Conservation (phyloP, 2,329 filamentous ascomycete genomes). For the Claviceps sp. region DNA sequence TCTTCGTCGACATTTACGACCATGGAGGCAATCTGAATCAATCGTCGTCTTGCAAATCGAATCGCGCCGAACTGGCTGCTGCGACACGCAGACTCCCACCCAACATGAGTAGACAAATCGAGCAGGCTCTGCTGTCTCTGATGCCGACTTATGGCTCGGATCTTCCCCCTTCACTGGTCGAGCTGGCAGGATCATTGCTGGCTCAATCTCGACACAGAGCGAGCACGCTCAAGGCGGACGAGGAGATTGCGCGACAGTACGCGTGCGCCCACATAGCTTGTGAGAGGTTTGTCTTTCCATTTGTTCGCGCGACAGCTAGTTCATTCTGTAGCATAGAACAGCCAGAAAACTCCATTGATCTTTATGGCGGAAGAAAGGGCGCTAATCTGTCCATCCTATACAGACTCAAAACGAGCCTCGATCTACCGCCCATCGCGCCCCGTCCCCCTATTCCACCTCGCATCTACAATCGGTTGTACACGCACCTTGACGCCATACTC, state of each 20-base stretch:
- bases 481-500: conserved; percentile 64
- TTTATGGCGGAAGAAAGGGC: not conserved
- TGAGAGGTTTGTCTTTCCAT: conserved; percentile 43
- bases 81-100: not conserved
- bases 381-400: not conserved
- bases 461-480: conserved; percentile 73
- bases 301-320: not conserved
- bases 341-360: too few species aligned
- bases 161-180: conserved; percentile 55
- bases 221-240: conserved; percentile 65
- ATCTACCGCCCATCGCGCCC: conserved; percentile 64
- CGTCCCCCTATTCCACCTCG: conserved; percentile 66
- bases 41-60: not conserved
- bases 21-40: too few species aligned
- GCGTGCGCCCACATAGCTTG: conserved; percentile 84
- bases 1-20: too few species aligned
- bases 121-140: conserved; percentile 59
- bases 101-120: conserved; percentile 59
- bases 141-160: conserved; percentile 58
- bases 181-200: conserved; percentile 59
- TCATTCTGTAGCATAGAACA: too few species aligned
- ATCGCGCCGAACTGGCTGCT: not conserved
- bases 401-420: conserved; percentile 61
- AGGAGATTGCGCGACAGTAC: conserved; percentile 76
- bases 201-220: conserved; percentile 70